A percentile compares a stretch with the other conserved stretches of the same genome.
phyloP scores from a whole-genome alignment of 176 grass and related monocot species.

The Zea luxurians region DNA sequence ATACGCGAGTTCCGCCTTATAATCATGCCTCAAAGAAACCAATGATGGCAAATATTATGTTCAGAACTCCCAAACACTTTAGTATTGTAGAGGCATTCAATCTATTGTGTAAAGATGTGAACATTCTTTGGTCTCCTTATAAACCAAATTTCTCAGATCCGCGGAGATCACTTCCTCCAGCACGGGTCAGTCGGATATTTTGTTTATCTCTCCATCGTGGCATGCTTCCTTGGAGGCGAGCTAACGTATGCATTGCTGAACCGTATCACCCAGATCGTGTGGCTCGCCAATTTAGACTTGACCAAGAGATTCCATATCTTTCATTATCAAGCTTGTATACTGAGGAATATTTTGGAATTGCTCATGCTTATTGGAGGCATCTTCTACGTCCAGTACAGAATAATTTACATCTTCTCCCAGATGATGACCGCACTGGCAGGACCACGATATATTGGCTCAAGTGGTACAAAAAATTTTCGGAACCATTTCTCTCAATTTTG shows the following conservation, averaged over 20 bases:
- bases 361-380: neutral
- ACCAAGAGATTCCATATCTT: neutral
- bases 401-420: neutral
- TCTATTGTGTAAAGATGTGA: neutral
- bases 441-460: neutral
- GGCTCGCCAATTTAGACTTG: neutral
- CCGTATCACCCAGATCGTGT: neutral
- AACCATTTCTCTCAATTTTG: neutral
- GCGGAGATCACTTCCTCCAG: too few species aligned
- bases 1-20: too few species aligned
- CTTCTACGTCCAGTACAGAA: neutral
- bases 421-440: neutral
- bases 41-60: neutral
- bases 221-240: neutral
- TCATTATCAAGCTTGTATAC: neutral
- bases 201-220: neutral
- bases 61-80: neutral
- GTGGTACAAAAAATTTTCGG: neutral
- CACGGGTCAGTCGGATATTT: neutral
- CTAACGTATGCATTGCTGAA: neutral
- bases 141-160: too few species aligned
- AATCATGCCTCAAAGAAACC: too few species aligned
- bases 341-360: neutral
- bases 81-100: neutral
- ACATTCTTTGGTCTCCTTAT: neutral